Percentiles rank a stretch among this genome's conserved stretches.
phyloP scores from a whole-genome alignment of 2,329 filamentous ascomycete species.

The Phyllachora maydis region DNA sequence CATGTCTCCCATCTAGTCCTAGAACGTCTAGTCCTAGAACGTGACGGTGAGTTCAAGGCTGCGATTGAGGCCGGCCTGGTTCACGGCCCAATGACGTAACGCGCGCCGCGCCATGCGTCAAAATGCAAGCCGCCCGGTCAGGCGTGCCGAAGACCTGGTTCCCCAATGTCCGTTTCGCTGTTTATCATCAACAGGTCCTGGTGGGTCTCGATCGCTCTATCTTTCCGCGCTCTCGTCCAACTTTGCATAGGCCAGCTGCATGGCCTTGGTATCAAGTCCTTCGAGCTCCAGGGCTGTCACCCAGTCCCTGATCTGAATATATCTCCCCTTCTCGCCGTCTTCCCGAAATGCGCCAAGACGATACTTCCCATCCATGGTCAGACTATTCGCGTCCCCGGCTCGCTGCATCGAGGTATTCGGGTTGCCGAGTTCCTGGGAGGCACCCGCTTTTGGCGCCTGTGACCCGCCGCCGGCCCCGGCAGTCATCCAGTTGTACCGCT shows the following conservation, averaged over 20 bases:
- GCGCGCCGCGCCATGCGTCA: too few relatives aligned
- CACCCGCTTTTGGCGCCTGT: constrained; percentile 21
- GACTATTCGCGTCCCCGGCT: constrained; percentile 14
- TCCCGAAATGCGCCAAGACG: constrained; percentile 61
- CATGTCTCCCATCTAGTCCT: too few relatives aligned
- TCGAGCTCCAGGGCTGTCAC: constrained; percentile 62
- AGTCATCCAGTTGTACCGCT: constrained; percentile 62
- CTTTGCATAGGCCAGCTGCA: constrained; percentile 35
- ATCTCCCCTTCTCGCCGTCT: constrained; percentile 52
- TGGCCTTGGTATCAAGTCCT: constrained; percentile 40
- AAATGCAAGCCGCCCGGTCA: too few relatives aligned
- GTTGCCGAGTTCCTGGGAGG: constrained; percentile 6
- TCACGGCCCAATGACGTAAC: too few relatives aligned
- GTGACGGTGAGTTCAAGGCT: too few relatives aligned
- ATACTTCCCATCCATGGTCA: constrained; percentile 37
- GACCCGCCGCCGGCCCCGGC: constrained; percentile 29
- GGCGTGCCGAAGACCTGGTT: too few relatives aligned
- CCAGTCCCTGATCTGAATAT: constrained; percentile 72
- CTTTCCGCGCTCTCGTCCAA: too few relatives aligned
- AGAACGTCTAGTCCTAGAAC: too few relatives aligned
- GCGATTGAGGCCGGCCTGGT: too few relatives aligned
- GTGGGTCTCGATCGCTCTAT: too few relatives aligned
- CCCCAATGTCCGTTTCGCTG: too few relatives aligned
- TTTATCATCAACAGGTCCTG: too few relatives aligned
- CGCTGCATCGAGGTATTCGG: constrained; percentile 8